Evolutionary conservation across 2,329 filamentous ascomycete species (phyloP).

Genomic region (Stachybotrys chartarum): DNA sequence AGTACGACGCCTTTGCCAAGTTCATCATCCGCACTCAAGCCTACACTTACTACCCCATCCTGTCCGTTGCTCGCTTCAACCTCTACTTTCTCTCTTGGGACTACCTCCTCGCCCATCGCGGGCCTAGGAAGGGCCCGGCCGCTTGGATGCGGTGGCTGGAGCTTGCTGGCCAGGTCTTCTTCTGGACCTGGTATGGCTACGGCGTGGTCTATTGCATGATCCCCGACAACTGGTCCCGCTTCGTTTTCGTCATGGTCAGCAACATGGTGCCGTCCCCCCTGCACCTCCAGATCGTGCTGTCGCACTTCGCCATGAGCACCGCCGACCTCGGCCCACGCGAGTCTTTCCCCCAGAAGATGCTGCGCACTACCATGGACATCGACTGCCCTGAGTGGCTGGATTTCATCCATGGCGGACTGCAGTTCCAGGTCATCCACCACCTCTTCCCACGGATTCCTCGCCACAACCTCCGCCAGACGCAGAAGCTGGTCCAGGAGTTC

Average conservation of each 20-base stretch:
- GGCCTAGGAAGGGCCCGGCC: constrained; percentile 67
- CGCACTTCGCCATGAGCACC: constrained; percentile 91
- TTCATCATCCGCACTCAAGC: constrained; percentile 67
- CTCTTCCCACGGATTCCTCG: constrained; percentile 76
- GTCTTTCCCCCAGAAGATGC: constrained; percentile 84
- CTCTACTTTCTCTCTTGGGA: constrained; percentile 77
- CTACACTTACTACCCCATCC: constrained; percentile 76
- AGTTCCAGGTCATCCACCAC: constrained; percentile 87
- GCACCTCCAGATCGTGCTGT: constrained; percentile 85
- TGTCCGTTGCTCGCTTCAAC: constrained; percentile 80
- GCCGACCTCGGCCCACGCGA: constrained; percentile 76
- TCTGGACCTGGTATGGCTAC: constrained; percentile 86
- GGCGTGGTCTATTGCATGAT: constrained; percentile 67
- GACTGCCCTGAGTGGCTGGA: constrained; percentile 85
- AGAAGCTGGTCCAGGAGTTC: constrained; percentile 72
- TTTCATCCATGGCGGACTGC: constrained; percentile 80
- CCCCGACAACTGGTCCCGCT: constrained; percentile 59
- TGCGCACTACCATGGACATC: constrained; percentile 90
- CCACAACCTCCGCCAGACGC: constrained; percentile 71
- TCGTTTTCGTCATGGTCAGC: constrained; percentile 71
- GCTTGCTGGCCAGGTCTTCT: constrained; percentile 66
- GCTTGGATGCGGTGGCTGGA: constrained; percentile 84
- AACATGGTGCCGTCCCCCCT: constrained; percentile 76
- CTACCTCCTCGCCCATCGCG: constrained; percentile 63
- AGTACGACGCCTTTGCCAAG: constrained; percentile 68